Evolutionary conservation across 2,329 filamentous ascomycete genomes (phyloP).

Genomic region (Balansia obtecta): DNA sequence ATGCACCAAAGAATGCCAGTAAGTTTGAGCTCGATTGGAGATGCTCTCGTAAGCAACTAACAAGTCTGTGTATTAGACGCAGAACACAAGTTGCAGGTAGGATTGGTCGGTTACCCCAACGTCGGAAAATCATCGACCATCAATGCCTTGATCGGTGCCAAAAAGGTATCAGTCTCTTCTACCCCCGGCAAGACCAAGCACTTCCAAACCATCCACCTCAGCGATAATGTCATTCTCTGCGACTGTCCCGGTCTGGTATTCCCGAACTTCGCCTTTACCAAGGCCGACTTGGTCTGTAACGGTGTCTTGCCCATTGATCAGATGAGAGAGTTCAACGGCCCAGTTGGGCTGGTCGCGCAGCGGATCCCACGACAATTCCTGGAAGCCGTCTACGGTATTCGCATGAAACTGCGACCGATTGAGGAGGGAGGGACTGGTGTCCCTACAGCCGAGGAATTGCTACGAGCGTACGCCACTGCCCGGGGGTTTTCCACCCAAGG

Average conservation of each 20-base stretch:
- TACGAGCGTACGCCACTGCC: conserved; percentile 76
- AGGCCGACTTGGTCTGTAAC: conserved; percentile 90
- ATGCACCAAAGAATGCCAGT: conserved; percentile 46
- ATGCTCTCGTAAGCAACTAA: neutral
- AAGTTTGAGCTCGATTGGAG: conserved; percentile 12
- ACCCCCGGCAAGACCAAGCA: conserved; percentile 99
- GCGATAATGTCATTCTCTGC: conserved; percentile 78
- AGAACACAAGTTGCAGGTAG: conserved; percentile 67
- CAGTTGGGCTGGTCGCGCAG: conserved; percentile 67
- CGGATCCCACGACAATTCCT: conserved; percentile 81
- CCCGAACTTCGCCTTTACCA: conserved; percentile 93
- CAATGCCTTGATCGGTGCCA: conserved; percentile 94
- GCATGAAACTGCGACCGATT: conserved; percentile 63
- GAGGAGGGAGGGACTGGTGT: conserved; percentile 89
- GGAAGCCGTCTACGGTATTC: conserved; percentile 88
- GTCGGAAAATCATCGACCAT: conserved; percentile 99
- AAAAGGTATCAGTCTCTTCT: conserved; percentile 95
- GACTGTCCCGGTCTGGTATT: conserved; percentile 98
- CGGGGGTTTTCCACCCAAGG: conserved; percentile 86
- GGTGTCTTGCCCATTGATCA: conserved; percentile 95
- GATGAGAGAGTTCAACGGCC: conserved; percentile 82
- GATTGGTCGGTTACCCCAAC: conserved; percentile 94
- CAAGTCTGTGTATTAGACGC: conserved; percentile 23
- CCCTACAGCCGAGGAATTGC: conserved; percentile 73
- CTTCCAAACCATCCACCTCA: conserved; percentile 95